A percentile compares a stretch with the other conserved stretches of the same genome.
Evolutionary conservation across 129 eudicot genomes (phyloP).

Genomic region (Helichrysum umbraculigerum): DNA sequence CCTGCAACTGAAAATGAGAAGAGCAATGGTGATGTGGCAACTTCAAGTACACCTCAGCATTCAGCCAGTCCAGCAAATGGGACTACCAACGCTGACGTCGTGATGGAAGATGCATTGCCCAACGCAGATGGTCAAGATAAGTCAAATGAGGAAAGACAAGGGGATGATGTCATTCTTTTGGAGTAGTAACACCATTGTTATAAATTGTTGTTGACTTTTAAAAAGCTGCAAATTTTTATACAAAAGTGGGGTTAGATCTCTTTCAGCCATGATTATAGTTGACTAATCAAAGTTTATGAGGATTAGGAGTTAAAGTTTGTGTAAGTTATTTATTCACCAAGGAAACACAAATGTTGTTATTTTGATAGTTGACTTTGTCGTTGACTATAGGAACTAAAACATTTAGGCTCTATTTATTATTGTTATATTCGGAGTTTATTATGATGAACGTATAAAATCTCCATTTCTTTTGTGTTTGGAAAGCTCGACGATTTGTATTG

Average conservation of each 20-base stretch:
- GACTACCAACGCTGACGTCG: slow-evolving; percentile 37
- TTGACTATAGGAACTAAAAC: slow-evolving; percentile 29
- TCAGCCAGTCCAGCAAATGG: slow-evolving; percentile 27
- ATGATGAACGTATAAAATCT: neutral
- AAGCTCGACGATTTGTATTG: neutral
- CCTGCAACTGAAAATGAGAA: slow-evolving; percentile 30
- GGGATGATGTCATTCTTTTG: slow-evolving; percentile 38
- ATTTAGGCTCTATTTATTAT: slow-evolving; percentile 10
- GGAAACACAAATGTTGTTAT: slow-evolving; percentile 28
- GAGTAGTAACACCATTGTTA: slow-evolving; percentile 24
- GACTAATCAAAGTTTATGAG: slow-evolving; percentile 29
- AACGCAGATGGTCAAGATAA: slow-evolving; percentile 19
- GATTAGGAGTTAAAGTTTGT: slow-evolving; percentile 10
- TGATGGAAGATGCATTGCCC: slow-evolving; percentile 39
- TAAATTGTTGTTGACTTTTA: slow-evolving; percentile 4
- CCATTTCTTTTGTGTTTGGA: neutral
- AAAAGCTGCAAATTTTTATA: slow-evolving; percentile 23
- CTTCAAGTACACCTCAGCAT: slow-evolving; percentile 30
- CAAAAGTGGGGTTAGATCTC: slow-evolving; percentile 25
- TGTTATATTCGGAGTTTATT: slow-evolving; percentile 19
- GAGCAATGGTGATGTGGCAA: slow-evolving; percentile 30
- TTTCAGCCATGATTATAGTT: slow-evolving; percentile 6
- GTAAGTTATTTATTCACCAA: neutral
- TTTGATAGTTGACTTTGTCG: slow-evolving; percentile 22
- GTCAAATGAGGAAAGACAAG: slow-evolving; percentile 25